Evolutionary conservation across 164 flowering plant genomes (phyloP).

Genomic region (Sextonia rubra): DNA sequence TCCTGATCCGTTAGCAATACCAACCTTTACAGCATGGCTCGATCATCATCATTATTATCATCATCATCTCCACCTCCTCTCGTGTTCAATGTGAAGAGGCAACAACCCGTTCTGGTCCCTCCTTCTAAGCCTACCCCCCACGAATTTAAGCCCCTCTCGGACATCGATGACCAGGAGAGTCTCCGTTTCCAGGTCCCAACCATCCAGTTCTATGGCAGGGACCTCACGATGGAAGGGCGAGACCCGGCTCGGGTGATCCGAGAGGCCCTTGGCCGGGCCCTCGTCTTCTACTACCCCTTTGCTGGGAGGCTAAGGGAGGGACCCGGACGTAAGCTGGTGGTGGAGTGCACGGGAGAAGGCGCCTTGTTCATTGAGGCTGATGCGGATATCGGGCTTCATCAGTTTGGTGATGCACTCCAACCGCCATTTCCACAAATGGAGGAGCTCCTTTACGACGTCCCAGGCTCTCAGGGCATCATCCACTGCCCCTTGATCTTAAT

Average conservation of each 20-base stretch:
- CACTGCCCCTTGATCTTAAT: slow-evolving; percentile 16
- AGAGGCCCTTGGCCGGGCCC: slow-evolving; percentile 19
- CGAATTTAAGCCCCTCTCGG: slow-evolving; percentile 27
- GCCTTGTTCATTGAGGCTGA: slow-evolving; percentile 22
- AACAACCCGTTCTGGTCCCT: slow-evolving; percentile 1
- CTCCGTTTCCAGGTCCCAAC: slow-evolving; percentile 25
- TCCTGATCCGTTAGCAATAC: too few relatives aligned
- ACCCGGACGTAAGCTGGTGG: slow-evolving; percentile 9
- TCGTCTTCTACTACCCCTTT: slow-evolving; percentile 34
- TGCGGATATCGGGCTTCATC: slow-evolving; percentile 16
- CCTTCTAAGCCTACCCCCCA: slow-evolving; percentile 27
- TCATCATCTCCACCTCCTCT: background rate
- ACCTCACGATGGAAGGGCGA: slow-evolving; percentile 5
- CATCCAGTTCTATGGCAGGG: slow-evolving; percentile 12
- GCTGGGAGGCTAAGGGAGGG: slow-evolving; percentile 26
- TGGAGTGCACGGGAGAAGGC: slow-evolving; percentile 24
- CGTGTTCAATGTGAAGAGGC: background rate
- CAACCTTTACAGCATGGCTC: background rate
- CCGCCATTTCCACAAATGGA: slow-evolving; percentile 39
- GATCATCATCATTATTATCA: too few relatives aligned
- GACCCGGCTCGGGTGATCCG: slow-evolving; percentile 25
- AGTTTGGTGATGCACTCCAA: slow-evolving; percentile 32
- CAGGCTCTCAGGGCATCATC: slow-evolving; percentile 27
- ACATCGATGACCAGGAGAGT: slow-evolving; percentile 26
- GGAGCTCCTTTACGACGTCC: slow-evolving; percentile 37